These are phyloP conservation scores for Petasospora fabianii DNA, from an alignment of 1,139 yeast species.

Conservation along the genomic window DNA sequence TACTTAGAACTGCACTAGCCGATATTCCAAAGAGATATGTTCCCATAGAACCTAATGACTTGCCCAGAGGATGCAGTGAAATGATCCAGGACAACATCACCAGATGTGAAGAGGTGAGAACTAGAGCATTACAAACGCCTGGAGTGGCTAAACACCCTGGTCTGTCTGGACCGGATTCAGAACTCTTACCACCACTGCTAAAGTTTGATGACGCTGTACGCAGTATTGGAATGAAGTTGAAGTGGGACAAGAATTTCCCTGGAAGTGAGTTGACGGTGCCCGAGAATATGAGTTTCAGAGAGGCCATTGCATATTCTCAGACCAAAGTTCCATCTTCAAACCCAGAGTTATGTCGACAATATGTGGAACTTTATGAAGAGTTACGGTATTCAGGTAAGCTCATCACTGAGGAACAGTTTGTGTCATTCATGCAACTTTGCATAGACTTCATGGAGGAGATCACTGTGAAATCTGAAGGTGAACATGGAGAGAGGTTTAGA, in stretches of 20 bases:
- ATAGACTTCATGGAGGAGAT: conserved; percentile 29
- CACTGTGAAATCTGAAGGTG: conserved; percentile 1
- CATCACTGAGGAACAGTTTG: conserved; percentile 57
- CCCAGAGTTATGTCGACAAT: conserved; percentile 31
- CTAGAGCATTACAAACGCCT: conserved; percentile 48
- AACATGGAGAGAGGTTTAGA: background rate
- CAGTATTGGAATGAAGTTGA: conserved; percentile 51
- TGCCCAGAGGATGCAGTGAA: conserved; percentile 46
- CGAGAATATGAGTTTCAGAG: conserved; percentile 44
- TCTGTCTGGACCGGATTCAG: conserved; percentile 41
- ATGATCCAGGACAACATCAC: conserved; percentile 42
- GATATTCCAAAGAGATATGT: conserved; percentile 77
- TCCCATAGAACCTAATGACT: conserved; percentile 59
- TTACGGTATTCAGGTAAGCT: conserved; percentile 65
- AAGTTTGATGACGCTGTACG: conserved; percentile 63
- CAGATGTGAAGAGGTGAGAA: conserved; percentile 44
- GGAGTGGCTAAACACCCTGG: conserved; percentile 61
- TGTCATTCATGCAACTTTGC: conserved; percentile 51
- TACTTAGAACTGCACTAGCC: conserved; percentile 54
- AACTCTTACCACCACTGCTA: conserved; percentile 52
- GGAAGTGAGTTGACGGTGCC: conserved; percentile 39
- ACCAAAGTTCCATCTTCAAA: conserved; percentile 21
- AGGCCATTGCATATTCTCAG: conserved; percentile 33
- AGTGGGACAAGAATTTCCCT: conserved; percentile 37
- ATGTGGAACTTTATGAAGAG: conserved; percentile 62